phyloP scores from a whole-genome alignment of 108 stramenopile species.

The Fistulifera pelliculosa region DNA sequence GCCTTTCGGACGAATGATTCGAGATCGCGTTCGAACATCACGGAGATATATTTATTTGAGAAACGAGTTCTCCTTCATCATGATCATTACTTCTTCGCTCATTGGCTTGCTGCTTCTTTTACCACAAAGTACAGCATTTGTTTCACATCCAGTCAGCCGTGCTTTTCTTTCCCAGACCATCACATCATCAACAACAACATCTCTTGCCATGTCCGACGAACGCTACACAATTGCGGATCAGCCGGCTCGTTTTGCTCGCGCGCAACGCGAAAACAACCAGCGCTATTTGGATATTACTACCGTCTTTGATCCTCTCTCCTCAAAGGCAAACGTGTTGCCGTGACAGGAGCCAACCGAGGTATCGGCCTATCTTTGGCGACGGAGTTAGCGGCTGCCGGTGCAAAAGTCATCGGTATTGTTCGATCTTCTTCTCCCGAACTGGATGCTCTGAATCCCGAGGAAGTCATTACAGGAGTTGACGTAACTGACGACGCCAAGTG shows the following conservation, averaged over 20 bases:
- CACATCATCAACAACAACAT: neutral
- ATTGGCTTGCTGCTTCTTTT: too few relatives aligned
- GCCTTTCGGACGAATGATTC: too few relatives aligned
- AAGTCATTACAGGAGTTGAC: slow-evolving; percentile 37
- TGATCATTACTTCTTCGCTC: too few relatives aligned
- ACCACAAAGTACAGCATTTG: too few relatives aligned
- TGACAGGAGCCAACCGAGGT: slow-evolving; percentile 53
- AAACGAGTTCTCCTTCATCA: too few relatives aligned
- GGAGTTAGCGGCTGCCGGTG: slow-evolving; percentile 41
- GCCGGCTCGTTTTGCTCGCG: slow-evolving; percentile 28
- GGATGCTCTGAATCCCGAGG: slow-evolving; percentile 25
- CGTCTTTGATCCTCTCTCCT: slow-evolving; percentile 26
- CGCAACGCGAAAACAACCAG: slow-evolving; percentile 23
- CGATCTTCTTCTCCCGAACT: slow-evolving; percentile 24
- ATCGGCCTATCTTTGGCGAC: slow-evolving; percentile 46
- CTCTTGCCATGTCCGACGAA: slow-evolving; percentile 7
- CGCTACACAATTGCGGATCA: slow-evolving; percentile 28
- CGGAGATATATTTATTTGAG: too few relatives aligned
- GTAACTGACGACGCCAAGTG: slow-evolving; percentile 34
- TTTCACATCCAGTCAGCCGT: too few relatives aligned
- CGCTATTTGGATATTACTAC: slow-evolving; percentile 33
- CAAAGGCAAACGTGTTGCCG: slow-evolving; percentile 34
- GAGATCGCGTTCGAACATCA: too few relatives aligned
- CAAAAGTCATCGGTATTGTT: slow-evolving; percentile 32
- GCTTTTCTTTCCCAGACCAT: too few relatives aligned